Evolutionary conservation across 2,329 filamentous ascomycete species (phyloP), one percentile per base, ranked within the genome.

Genomic region (Acephala macrosclerotiorum): DNA sequence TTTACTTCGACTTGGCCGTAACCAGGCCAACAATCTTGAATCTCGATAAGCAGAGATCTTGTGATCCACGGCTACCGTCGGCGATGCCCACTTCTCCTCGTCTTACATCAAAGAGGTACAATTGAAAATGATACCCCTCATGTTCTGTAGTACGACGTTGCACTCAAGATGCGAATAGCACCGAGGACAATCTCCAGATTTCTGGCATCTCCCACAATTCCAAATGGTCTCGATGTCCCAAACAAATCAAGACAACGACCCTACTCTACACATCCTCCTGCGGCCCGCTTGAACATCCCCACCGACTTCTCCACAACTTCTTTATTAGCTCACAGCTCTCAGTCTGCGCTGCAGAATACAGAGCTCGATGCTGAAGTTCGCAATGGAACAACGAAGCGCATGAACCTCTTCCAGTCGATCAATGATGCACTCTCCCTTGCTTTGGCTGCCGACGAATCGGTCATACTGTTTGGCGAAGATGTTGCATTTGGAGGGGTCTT

Each of bases 401-500:
- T 96, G 85, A 98, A 98, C 80, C 86, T 97, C 42, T 97, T 96
- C 81, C 93, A 97, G 77, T 91, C 96, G 59, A 89, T 99, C 82
- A 98, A 98, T 77, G 89, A 95, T 70, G 94, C 95, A 12, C 84
- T 99, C 25, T 87, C 91, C 25, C 92, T 91, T 66, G 93, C 95
- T 26, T 85, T 99, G 33, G 87, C 91, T 18, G 87, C 90, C 40
- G 94, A 97, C 73, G 93, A 97, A 70, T 89, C 90, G 20, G 93
- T 97, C 25, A 82, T 98, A 64, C 85, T 99, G 11, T 99, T 99
- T 74, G 96, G 96, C 49, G 96, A 99, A 79, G 96, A 99, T 76
- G 94, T 99, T 8, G 93, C 96, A 16, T 99, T 99, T 73, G 96
- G 96, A 49, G 96, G 96, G 61, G 96, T 99, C 18, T 99, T 99